Conservation (phyloP, 805 yeast species). For the Lipomyces sp. region DNA sequence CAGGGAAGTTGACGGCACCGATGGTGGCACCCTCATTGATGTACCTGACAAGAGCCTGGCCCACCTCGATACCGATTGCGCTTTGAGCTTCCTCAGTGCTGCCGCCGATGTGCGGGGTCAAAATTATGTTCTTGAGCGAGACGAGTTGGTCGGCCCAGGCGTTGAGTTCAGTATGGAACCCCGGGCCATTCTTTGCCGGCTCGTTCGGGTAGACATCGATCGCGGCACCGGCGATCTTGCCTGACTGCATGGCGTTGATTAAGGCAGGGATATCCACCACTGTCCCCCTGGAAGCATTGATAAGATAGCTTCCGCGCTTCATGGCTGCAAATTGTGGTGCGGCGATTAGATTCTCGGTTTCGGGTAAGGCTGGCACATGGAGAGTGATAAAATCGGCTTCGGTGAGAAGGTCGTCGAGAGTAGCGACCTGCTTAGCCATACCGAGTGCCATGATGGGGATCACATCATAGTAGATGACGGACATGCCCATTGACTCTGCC, state of each 20-base stretch:
- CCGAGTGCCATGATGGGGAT: conserved; percentile 94
- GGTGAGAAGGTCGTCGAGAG: conserved; percentile 79
- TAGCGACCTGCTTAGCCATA: conserved; percentile 88
- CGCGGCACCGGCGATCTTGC: conserved; percentile 96
- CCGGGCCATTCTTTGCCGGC: conserved; percentile 93
- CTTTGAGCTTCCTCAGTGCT: conserved; percentile 99
- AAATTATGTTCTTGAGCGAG: conserved; percentile 81
- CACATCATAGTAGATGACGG: conserved; percentile 90
- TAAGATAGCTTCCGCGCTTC: conserved; percentile 93
- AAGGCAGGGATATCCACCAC: conserved; percentile 96
- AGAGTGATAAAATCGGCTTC: conserved; percentile 86
- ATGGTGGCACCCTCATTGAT: conserved; percentile 93
- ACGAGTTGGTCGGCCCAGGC: conserved; percentile 82
- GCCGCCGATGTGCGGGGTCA: conserved; percentile 98
- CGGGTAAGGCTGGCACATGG: conserved; percentile 94
- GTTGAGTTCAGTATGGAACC: conserved; percentile 75
- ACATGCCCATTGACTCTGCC: conserved; percentile 98
- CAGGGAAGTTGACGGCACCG: conserved; percentile 99
- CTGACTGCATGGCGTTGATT: conserved; percentile 86
- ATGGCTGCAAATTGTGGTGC: conserved; percentile 91
- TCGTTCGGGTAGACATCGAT: conserved; percentile 95
- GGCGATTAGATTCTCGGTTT: conserved; percentile 87
- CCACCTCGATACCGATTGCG: conserved; percentile 96
- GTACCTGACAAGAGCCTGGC: conserved; percentile 80
- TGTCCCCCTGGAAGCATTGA: conserved; percentile 97